Percentiles rank a stretch among this genome's conserved stretches.
Conservation (phyloP, 2,329 filamentous ascomycete species). For the Talaromyces pinophilus region DNA sequence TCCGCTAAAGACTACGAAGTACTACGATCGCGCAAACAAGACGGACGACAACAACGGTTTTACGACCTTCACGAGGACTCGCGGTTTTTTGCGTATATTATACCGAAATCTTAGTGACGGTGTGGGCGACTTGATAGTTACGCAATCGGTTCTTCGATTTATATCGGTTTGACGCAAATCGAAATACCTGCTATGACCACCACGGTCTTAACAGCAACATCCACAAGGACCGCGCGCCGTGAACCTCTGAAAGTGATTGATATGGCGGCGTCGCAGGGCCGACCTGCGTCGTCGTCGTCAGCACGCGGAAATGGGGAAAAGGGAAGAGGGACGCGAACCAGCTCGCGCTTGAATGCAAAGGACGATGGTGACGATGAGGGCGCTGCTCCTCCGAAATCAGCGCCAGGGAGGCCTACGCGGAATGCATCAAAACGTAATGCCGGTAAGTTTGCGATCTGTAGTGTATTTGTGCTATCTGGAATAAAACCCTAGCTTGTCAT, state of each 20-base stretch:
- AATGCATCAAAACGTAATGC: slow-evolving; percentile 46
- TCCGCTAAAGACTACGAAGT: neutral
- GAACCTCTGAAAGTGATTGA: slow-evolving; percentile 40
- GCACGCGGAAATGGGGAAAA: slow-evolving; percentile 20
- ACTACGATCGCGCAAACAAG: neutral
- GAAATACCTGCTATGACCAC: slow-evolving; percentile 37
- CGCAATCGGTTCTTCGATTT: neutral
- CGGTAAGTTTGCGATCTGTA: slow-evolving; percentile 36
- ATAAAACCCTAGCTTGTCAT: neutral
- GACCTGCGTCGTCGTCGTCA: slow-evolving; percentile 35
- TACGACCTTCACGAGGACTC: neutral
- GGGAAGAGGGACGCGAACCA: slow-evolving; percentile 30
- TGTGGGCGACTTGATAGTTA: neutral
- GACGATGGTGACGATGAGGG: slow-evolving; percentile 30
- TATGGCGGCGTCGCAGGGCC: slow-evolving; percentile 43
- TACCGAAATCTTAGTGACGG: neutral
- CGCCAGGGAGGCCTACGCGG: slow-evolving; percentile 29
- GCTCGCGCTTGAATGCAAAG: slow-evolving; percentile 42
- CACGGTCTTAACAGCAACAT: slow-evolving; percentile 39
- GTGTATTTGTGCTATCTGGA: neutral
- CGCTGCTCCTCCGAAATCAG: slow-evolving; percentile 23
- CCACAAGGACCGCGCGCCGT: slow-evolving; percentile 39
- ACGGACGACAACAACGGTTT: neutral
- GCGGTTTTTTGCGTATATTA: neutral
- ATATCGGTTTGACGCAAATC: neutral